These are phyloP conservation scores for Mycena chlorophos DNA, from an alignment of 768 basidiomycete genomes.

Conservation along the genomic window DNA sequence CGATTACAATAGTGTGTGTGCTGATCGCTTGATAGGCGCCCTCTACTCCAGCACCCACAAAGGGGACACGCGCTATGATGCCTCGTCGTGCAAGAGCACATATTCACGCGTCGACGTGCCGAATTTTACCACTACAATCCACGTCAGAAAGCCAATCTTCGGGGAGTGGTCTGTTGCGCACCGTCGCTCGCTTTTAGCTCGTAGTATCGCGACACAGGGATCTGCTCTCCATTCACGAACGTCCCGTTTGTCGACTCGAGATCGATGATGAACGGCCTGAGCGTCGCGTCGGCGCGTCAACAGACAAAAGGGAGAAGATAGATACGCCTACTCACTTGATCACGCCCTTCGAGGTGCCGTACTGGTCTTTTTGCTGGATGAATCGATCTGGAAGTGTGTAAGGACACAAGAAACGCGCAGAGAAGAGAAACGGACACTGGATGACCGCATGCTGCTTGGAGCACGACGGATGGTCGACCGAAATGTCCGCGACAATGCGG, in stretches of 20 bases:
- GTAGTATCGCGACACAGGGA: slow-evolving; percentile 86
- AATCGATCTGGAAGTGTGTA: slow-evolving; percentile 61
- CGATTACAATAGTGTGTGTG: neutral
- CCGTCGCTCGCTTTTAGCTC: slow-evolving; percentile 81
- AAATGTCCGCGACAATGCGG: slow-evolving; percentile 79
- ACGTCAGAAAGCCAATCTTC: slow-evolving; percentile 13
- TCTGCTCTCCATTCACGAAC: slow-evolving; percentile 80
- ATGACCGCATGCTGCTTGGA: slow-evolving; percentile 98
- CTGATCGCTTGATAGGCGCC: slow-evolving; percentile 4
- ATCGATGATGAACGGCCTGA: slow-evolving; percentile 94
- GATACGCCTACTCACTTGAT: slow-evolving; percentile 76
- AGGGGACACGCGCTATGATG: slow-evolving; percentile 31
- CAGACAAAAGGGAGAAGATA: neutral
- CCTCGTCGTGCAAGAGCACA: slow-evolving; percentile 82
- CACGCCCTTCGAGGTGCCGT: slow-evolving; percentile 70
- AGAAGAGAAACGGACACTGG: slow-evolving; percentile 62
- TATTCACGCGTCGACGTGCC: slow-evolving; percentile 81
- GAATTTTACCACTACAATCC: slow-evolving; percentile 73
- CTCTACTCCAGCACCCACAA: slow-evolving; percentile 9
- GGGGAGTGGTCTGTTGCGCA: slow-evolving; percentile 32
- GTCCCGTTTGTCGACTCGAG: slow-evolving; percentile 98
- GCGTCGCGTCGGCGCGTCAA: slow-evolving; percentile 8
- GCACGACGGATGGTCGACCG: slow-evolving; percentile 93
- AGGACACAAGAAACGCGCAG: slow-evolving; percentile 2
- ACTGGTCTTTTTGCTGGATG: slow-evolving; percentile 85